Conservation (phyloP, 2,329 filamentous ascomycete genomes). For the Dryadomyces sulphureus region DNA sequence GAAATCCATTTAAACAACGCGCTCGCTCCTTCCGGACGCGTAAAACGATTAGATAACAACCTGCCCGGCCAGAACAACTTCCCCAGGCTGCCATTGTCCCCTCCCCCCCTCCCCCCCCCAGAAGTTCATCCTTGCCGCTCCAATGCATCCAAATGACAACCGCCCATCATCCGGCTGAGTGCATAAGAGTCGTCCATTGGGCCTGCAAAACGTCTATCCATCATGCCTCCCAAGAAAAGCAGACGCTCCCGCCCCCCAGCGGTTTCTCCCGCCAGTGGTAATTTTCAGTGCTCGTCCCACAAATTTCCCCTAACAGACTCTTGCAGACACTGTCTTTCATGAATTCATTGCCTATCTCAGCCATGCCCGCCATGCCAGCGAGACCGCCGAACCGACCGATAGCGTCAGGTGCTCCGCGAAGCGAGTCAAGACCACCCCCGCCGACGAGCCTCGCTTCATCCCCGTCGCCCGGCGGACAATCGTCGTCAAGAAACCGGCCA, state of each 20-base stretch:
- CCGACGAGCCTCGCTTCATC: slow-evolving; percentile 4
- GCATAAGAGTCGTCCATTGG: too few relatives aligned
- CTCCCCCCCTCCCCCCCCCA: too few relatives aligned
- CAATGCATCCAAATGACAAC: too few relatives aligned
- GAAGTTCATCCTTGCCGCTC: too few relatives aligned
- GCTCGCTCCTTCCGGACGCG: not conserved
- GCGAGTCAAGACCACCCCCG: slow-evolving; percentile 3
- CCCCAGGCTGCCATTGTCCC: not conserved
- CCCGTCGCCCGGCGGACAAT: slow-evolving; percentile 9
- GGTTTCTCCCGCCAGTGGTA: too few relatives aligned
- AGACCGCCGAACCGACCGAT: not conserved
- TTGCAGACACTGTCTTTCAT: not conserved
- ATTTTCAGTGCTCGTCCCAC: too few relatives aligned
- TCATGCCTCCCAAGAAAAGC: too few relatives aligned
- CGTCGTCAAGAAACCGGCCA: not conserved
- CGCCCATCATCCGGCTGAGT: too few relatives aligned
- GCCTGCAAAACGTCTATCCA: too few relatives aligned
- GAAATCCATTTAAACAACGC: not conserved
- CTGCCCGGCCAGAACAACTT: not conserved
- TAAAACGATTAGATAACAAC: not conserved
- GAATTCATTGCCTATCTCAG: not conserved
- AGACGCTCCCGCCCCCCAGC: too few relatives aligned
- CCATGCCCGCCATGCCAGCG: too few relatives aligned
- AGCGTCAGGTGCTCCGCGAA: slow-evolving; percentile 8
- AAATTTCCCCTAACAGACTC: too few relatives aligned